A percentile compares a stretch with the other conserved stretches of the same genome.
These are phyloP conservation scores for Fusarium keratoplasticum DNA, from an alignment of 2,329 filamentous ascomycete genomes.

Conservation along the genomic window DNA sequence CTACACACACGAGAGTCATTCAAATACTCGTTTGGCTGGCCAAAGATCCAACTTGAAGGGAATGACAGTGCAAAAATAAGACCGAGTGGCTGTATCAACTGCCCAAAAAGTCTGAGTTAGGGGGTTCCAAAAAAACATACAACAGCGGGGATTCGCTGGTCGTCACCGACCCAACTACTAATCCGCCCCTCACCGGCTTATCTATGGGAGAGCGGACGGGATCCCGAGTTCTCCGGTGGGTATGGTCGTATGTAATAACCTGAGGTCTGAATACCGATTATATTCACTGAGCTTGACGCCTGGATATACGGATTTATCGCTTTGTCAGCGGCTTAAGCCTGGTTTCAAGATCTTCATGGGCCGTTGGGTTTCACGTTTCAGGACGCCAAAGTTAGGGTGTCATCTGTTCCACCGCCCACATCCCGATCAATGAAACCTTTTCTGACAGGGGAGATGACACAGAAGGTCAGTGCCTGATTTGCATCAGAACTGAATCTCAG, in stretches of 20 bases:
- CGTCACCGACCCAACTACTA: background rate
- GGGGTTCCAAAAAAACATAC: background rate
- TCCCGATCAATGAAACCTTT: background rate
- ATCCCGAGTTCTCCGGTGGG: background rate
- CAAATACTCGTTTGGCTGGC: too few species aligned
- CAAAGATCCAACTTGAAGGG: background rate
- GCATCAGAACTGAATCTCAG: background rate
- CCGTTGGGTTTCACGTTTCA: background rate
- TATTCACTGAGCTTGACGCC: background rate
- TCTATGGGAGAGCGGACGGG: background rate
- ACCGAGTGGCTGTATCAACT: too few species aligned
- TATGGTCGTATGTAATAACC: background rate
- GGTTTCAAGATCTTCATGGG: background rate
- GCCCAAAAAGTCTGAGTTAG: background rate
- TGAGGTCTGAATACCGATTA: accelerated
- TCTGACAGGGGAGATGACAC: background rate
- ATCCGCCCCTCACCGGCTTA: background rate
- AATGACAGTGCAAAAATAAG: background rate
- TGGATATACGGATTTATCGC: background rate
- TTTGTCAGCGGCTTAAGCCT: background rate
- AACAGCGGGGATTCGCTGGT: background rate
- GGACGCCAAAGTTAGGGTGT: background rate
- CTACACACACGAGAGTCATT: background rate
- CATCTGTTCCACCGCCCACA: background rate
- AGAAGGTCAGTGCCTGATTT: background rate